These are phyloP conservation scores for Fusarium pilosicola DNA, from an alignment of 2,329 filamentous ascomycete species.

Conservation along the genomic window DNA sequence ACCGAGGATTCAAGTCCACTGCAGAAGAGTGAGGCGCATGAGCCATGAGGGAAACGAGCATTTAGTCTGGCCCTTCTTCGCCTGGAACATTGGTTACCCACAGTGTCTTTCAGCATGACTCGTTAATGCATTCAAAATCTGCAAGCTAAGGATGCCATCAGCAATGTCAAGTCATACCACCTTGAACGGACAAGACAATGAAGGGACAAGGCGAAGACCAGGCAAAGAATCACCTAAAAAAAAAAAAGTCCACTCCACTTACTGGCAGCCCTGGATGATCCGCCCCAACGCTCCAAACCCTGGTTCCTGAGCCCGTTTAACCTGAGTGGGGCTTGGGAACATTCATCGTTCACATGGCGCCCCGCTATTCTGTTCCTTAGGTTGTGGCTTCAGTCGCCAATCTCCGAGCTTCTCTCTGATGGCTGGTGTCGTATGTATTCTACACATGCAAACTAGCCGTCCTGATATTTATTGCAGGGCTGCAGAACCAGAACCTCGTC, in stretches of 20 bases:
- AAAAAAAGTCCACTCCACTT: neutral
- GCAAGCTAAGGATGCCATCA: constrained; percentile 10
- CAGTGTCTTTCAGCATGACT: constrained; percentile 3
- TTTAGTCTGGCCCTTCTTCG: neutral
- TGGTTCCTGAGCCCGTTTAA: constrained; percentile 30
- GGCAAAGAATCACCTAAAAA: neutral
- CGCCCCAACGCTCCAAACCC: constrained; percentile 22
- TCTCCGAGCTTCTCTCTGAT: constrained; percentile 17
- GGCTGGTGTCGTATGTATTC: constrained; percentile 7
- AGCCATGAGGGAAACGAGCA: neutral
- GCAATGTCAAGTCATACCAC: neutral
- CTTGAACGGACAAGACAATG: neutral
- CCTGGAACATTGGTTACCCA: constrained; percentile 3
- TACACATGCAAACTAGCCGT: constrained; percentile 1
- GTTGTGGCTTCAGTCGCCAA: constrained; percentile 30
- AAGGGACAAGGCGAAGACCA: neutral
- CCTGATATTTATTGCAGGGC: constrained; percentile 23
- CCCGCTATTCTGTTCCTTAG: constrained; percentile 20
- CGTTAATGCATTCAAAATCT: neutral
- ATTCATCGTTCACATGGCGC: constrained; percentile 31
- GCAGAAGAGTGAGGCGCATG: neutral
- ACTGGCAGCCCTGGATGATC: constrained; percentile 17
- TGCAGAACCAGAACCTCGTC: neutral
- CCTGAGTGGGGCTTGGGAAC: constrained; percentile 17
- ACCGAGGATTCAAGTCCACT: neutral